A percentile compares a stretch with the other conserved stretches of the same genome.
phyloP scores from a whole-genome alignment of 108 stramenopile genomes.

The Thalassiosira profunda region DNA sequence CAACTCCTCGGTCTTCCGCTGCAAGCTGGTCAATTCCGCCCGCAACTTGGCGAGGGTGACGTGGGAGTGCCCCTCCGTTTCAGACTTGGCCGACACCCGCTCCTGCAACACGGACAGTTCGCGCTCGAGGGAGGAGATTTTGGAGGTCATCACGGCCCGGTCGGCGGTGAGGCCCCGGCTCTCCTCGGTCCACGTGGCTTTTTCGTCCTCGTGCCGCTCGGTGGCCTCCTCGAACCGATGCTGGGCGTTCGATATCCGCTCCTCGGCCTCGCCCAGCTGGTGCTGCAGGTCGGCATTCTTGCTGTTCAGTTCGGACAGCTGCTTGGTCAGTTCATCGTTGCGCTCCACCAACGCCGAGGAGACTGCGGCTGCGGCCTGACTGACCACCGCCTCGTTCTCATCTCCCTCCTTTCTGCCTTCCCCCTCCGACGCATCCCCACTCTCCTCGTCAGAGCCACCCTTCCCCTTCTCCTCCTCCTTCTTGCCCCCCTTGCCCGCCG shows the following conservation, averaged over 20 bases:
- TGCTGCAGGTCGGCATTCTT: conserved; percentile 21
- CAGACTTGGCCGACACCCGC: conserved; percentile 26
- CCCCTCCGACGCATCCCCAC: background rate
- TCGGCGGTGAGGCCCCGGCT: conserved; percentile 9
- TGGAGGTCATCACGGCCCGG: conserved; percentile 14
- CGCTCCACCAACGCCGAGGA: conserved; percentile 40
- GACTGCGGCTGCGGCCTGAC: conserved; percentile 42
- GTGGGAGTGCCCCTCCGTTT: conserved; percentile 22
- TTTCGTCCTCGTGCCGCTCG: conserved; percentile 13
- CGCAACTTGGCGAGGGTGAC: conserved; percentile 63
- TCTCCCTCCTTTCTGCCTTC: conserved; percentile 1
- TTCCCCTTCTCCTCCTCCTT: too few species aligned
- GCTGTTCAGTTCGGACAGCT: conserved; percentile 35
- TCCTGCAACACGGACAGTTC: conserved; percentile 38
- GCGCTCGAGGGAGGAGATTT: conserved; percentile 23
- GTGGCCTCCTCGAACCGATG: background rate
- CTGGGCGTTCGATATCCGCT: conserved; percentile 21
- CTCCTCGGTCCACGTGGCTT: conserved; percentile 21
- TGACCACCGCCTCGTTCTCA: conserved; percentile 15
- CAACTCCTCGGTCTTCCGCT: conserved; percentile 72
- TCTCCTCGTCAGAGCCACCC: background rate
- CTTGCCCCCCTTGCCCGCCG: too few species aligned
- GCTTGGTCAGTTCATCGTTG: conserved; percentile 36
- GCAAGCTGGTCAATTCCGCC: conserved; percentile 62
- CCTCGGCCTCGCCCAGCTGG: conserved; percentile 29